Evolutionary conservation across 2,329 filamentous ascomycete species (phyloP).

Genomic region (Paraphoma sp.): DNA sequence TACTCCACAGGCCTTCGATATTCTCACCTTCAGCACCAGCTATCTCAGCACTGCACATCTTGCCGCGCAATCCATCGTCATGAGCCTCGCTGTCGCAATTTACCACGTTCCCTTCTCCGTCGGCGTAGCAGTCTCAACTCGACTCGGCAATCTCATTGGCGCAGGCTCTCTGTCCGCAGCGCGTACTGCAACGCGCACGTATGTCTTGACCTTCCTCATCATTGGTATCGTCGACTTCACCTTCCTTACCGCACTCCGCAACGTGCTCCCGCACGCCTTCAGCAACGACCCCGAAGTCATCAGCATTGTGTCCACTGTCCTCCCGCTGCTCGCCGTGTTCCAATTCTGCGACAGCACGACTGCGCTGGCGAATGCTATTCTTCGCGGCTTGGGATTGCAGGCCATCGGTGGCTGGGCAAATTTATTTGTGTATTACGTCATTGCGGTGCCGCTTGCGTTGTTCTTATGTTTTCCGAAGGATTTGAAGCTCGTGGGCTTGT

Average conservation of each 20-base stretch:
- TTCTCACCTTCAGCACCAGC: constrained; percentile 73
- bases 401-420: constrained; percentile 49
- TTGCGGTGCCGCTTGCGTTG: constrained; percentile 47
- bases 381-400: constrained; percentile 48
- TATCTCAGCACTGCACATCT: constrained; percentile 81
- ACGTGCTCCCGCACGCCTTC: constrained; percentile 43
- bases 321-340: constrained; percentile 47
- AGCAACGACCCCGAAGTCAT: constrained; percentile 45
- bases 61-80: constrained; percentile 71
- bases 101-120: constrained; percentile 52
- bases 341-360: constrained; percentile 48
- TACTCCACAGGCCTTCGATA: constrained; percentile 23
- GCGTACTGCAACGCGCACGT: constrained; percentile 41
- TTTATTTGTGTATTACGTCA: constrained; percentile 47
- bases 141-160: constrained; percentile 49
- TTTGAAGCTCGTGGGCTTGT: constrained; percentile 45
- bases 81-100: constrained; percentile 45
- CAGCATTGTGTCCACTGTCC: constrained; percentile 37
- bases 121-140: constrained; percentile 47
- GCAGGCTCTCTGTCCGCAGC: constrained; percentile 43
- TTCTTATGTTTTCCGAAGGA: constrained; percentile 45
- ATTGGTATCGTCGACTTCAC: constrained; percentile 45
- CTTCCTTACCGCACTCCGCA: constrained; percentile 36
- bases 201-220: constrained; percentile 41
- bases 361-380: constrained; percentile 45